Evolutionary conservation across 225 moss, liverwort and hornwort species (phyloP).

Genomic region (Ulota crispa): DNA sequence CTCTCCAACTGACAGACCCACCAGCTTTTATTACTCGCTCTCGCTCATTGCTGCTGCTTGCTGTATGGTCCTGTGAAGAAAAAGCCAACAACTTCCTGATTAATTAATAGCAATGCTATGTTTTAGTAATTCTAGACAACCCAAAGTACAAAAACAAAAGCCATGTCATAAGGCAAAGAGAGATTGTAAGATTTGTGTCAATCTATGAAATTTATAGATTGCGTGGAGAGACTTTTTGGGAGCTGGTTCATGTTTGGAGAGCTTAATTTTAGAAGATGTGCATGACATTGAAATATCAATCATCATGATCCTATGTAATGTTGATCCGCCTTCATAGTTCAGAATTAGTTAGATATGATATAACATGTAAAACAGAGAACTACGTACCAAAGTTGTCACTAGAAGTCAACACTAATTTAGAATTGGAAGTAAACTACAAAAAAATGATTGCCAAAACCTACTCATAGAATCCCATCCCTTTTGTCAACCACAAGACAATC

Average conservation of each 20-base stretch:
- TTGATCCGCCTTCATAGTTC: too few species aligned
- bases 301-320: too few species aligned
- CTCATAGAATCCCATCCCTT: not conserved
- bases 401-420: not conserved
- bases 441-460: not conserved
- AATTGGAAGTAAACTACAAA: not conserved
- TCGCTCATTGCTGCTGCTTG: constrained; percentile 57
- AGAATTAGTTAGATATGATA: too few species aligned
- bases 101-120: not conserved
- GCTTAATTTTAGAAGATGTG: too few species aligned
- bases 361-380: not conserved
- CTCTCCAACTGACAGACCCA: constrained; percentile 59
- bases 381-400: not conserved
- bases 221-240: too few species aligned
- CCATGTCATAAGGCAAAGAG: too few species aligned
- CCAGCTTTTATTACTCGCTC: constrained; percentile 61
- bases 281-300: too few species aligned
- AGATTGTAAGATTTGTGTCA: too few species aligned
- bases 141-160: too few species aligned
- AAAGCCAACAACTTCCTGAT: not conserved
- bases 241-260: too few species aligned
- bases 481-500: not conserved
- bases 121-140: too few species aligned
- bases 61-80: constrained; percentile 60
- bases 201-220: too few species aligned